A percentile compares a stretch with the other conserved stretches of the same genome.
phyloP scores from a whole-genome alignment of 148 eudicot genomes.

The Chenopodium suecicum region DNA sequence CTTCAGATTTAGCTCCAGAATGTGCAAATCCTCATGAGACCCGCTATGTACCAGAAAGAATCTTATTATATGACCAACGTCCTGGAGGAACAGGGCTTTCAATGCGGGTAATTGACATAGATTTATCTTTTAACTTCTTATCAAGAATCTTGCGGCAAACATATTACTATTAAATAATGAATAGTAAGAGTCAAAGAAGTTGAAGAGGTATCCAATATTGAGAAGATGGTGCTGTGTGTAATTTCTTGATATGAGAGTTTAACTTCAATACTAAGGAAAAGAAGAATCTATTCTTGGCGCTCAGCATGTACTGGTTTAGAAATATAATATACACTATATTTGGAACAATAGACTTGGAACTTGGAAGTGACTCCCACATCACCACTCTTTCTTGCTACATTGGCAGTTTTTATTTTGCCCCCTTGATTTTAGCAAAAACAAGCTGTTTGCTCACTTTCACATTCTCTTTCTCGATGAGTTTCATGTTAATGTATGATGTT shows the following conservation, averaged over 20 bases:
- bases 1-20: constrained; percentile 86
- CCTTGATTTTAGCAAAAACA: not conserved
- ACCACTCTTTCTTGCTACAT: not conserved
- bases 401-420: not conserved
- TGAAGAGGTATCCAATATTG: not conserved
- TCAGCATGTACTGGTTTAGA: not conserved
- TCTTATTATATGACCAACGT: constrained; percentile 80
- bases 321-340: not conserved
- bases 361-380: not conserved
- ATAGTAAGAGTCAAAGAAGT: not conserved
- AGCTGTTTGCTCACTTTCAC: not conserved
- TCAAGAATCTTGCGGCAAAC: not conserved
- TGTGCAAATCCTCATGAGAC: constrained; percentile 87
- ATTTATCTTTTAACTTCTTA: not conserved
- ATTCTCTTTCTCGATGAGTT: not conserved
- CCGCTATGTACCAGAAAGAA: constrained; percentile 79
- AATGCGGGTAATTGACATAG: constrained; percentile 53
- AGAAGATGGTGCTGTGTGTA: not conserved
- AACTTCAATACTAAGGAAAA: not conserved
- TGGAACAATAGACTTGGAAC: not conserved
- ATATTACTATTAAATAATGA: not conserved
- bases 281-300: not conserved
- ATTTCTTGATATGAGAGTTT: not conserved
- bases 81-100: constrained; percentile 97
- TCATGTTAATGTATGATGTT: not conserved